Conservation (phyloP, 768 basidiomycete species). For the Kwoniella heveanensis region DNA sequence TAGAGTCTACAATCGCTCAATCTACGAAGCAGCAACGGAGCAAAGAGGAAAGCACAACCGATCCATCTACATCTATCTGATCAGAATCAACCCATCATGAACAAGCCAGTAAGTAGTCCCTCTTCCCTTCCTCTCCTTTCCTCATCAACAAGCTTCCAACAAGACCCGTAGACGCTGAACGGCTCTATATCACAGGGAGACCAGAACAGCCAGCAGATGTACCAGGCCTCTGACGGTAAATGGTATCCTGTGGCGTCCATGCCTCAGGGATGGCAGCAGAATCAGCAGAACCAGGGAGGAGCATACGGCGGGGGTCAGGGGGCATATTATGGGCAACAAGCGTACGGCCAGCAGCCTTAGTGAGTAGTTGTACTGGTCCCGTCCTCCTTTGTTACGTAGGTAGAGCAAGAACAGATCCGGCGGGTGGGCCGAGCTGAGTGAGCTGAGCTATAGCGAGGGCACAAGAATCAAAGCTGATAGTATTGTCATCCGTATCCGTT, state of each 20-base stretch:
- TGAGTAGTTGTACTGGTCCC: constrained; percentile 2
- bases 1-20: too few relatives aligned
- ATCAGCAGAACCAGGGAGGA: not conserved
- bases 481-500: not conserved
- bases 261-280: constrained; percentile 22
- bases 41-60: too few relatives aligned
- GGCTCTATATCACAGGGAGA: not conserved
- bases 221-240: constrained; percentile 44
- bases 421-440: too few relatives aligned
- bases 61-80: too few relatives aligned
- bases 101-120: constrained; percentile 13
- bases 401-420: too few relatives aligned
- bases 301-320: not conserved
- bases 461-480: too few relatives aligned
- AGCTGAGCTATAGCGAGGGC: too few relatives aligned
- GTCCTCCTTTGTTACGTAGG: too few relatives aligned
- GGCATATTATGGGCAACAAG: constrained; percentile 2
- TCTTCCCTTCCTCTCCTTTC: not conserved
- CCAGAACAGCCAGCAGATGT: constrained; percentile 31
- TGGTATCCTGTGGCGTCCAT: constrained; percentile 37
- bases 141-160: not conserved
- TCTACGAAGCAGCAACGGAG: too few relatives aligned
- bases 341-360: constrained; percentile 1
- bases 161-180: too few relatives aligned
- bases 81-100: too few relatives aligned